Percentiles rank a stretch among this genome's conserved stretches.
These are phyloP conservation scores for Suaeda aralocaspica DNA, from an alignment of 148 eudicot genomes.

Conservation along the genomic window DNA sequence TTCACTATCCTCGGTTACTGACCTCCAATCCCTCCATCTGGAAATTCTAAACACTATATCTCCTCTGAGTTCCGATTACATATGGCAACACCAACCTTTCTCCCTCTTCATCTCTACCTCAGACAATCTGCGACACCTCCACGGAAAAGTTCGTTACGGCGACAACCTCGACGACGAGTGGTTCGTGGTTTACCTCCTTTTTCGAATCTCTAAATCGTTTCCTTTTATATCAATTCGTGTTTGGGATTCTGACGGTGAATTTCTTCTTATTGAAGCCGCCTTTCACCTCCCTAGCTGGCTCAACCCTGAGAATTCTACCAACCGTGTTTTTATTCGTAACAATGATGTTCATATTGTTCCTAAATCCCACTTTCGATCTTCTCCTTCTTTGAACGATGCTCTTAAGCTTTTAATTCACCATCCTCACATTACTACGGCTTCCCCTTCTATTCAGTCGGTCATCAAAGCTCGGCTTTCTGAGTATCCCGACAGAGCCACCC, in stretches of 20 bases:
- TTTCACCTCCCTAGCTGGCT: conserved; percentile 78
- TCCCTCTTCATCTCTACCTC: conserved; percentile 39
- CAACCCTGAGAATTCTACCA: conserved; percentile 46
- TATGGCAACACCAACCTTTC: conserved; percentile 83
- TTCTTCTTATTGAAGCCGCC: conserved; percentile 78
- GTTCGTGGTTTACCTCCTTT: conserved; percentile 77
- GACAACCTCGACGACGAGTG: conserved; percentile 94
- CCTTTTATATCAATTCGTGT: conserved; percentile 52
- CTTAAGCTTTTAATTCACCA: conserved; percentile 28
- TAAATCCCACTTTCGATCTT: conserved; percentile 18
- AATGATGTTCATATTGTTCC: conserved; percentile 47
- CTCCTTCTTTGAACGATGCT: conserved; percentile 39
- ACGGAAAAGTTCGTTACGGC: conserved; percentile 66
- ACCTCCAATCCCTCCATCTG: conserved; percentile 68
- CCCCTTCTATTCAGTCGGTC: conserved; percentile 39
- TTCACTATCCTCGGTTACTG: conserved; percentile 23
- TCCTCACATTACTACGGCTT: conserved; percentile 31
- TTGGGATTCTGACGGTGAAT: conserved; percentile 78
- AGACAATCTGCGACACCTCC: conserved; percentile 50
- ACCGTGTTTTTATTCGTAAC: conserved; percentile 64
- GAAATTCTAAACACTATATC: conserved; percentile 51
- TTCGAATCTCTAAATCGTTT: conserved; percentile 38
- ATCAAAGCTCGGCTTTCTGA: conserved; percentile 40
- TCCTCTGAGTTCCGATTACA: conserved; percentile 56
- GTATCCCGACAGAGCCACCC: conserved; percentile 46